Base-by-base conservation (phyloP, 192 early-diverging fungal genomes). In the Coemansia sp. region DNA sequence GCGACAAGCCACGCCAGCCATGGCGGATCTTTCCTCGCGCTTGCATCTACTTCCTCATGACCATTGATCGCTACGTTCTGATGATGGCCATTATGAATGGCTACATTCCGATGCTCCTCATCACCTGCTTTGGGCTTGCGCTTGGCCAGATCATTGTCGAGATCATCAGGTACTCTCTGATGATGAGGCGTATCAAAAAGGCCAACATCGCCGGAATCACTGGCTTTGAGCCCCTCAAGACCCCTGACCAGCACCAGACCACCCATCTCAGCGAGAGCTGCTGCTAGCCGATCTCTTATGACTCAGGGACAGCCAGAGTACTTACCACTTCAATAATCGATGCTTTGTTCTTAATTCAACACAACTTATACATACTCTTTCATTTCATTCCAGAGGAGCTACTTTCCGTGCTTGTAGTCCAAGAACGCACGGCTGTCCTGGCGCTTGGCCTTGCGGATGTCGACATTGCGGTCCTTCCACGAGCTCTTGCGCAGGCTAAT, bases 401-500 rank as follows among this genome's bases (percentile, higher is more conserved):
- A 38, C 24, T 58, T 80, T 25, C 61, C 31, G 40, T 70, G 64
- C 59, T 75, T 74, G 51, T 62, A 80, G 17, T 74, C 64, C 4
- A 75, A 37, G 24, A 80, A 71, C 9, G 78, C 78, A 1, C 73
- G 68, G 59, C 71, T 80, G 60, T 80, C 78, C 10, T 43, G 37
- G 0, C 78, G 67, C 65, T 84, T 84, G 56, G 68, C 70, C 62
- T 76, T 77, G 71, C 77, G 74, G n/a, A 87, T 86, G 60, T 95
- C 93, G 1, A 89, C 87, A 70, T 90, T 95, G 51, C 95, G 88
- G 32, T 96, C 94, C 59, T 93, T 90, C 95, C 95, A 97, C 27
- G 77, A 93, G 63, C 93, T 95, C 70, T 97, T 96, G 36, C 94
- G 88, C 40, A 98, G 86, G 68, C 94, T 96, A 62, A 98, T 94